Base-by-base conservation (phyloP, 768 basidiomycete genomes). In the Auricularia heimuer region DNA sequence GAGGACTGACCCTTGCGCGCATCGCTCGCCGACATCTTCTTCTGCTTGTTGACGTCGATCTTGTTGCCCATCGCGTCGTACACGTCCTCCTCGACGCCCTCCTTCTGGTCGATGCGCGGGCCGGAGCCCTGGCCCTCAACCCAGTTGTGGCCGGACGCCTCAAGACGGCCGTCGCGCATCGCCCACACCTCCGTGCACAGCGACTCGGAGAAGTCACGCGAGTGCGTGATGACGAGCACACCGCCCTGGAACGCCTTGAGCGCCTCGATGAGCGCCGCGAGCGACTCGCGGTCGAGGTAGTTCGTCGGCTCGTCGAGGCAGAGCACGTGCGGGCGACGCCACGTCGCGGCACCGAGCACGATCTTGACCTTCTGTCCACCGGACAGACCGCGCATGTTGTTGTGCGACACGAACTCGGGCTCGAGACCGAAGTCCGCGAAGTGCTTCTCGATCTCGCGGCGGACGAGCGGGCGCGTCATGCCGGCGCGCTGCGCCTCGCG, bases 351-450 rank as follows among this genome's bases (percentile, higher is more conserved):
- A 79, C 92, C 94, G 71, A 98, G 90, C 60, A 97, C 95, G 72
- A 98, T 94, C 89, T 98, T 98, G 77, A 98, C 95, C 81, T 98
- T 98, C 80, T 98, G 95, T 76, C 95, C 95, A 78, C 95, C 95
- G 68, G 94, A 96, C 58, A 97, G 87, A 85, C 95, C 95, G 67
- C 95, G 85, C 97, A 98, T 99, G 71, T 89, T 90, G 86, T 98
- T 99, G 84, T 99, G 97, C 33, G 92, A 92, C 69, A 96, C 94
- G 77, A 99, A 98, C 82, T 98, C 97, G 68, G 97, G 82, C 81
- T 99, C 97, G 72, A 99, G 92, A 80, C 97, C 94, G 73, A 98
- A 98, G 83, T 98, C 96, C 67, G 91, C 92, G 71, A 98, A 96
- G 84, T 98, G 95, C 82, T 95, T 95, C 86, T 98, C 95, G 68